Conservation (phyloP, 2,329 filamentous ascomycete genomes). For the Thelonectria blattea region DNA sequence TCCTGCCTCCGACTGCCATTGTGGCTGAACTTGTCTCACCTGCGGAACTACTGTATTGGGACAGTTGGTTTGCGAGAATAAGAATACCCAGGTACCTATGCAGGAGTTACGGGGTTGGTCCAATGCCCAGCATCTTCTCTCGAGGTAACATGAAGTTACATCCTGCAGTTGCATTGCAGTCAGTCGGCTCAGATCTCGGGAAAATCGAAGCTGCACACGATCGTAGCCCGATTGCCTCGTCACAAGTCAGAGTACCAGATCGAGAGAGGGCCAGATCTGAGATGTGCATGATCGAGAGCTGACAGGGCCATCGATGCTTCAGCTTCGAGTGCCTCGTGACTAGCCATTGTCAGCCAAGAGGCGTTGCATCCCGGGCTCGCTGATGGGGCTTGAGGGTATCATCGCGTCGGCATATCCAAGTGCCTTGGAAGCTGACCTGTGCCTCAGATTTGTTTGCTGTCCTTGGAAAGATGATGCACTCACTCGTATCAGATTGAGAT, state of each 20-base stretch:
- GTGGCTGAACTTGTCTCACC: background rate
- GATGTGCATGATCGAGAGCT: slow-evolving; percentile 20
- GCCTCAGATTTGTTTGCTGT: background rate
- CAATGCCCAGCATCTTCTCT: background rate
- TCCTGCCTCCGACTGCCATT: background rate
- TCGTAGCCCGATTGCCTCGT: slow-evolving; percentile 17
- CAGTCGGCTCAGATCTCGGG: slow-evolving; percentile 1
- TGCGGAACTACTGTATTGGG: too few species aligned
- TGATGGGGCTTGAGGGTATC: slow-evolving; percentile 8
- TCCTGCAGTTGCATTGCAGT: background rate
- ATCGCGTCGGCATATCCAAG: background rate
- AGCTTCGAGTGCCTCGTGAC: slow-evolving; percentile 12
- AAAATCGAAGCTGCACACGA: slow-evolving; percentile 11
- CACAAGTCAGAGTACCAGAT: slow-evolving; percentile 12
- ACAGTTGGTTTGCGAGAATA: background rate
- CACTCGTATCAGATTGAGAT: background rate
- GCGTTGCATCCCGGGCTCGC: slow-evolving; percentile 1
- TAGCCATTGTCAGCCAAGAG: slow-evolving; percentile 5
- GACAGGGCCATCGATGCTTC: slow-evolving; percentile 18
- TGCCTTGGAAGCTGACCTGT: slow-evolving; percentile 1
- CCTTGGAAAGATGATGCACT: background rate
- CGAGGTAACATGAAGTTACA: background rate
- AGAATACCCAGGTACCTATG: background rate
- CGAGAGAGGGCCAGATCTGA: slow-evolving; percentile 17
- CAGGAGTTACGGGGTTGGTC: background rate